Evolutionary conservation across 768 basidiomycete species (phyloP).

Genomic region (Trametes cingulata): DNA sequence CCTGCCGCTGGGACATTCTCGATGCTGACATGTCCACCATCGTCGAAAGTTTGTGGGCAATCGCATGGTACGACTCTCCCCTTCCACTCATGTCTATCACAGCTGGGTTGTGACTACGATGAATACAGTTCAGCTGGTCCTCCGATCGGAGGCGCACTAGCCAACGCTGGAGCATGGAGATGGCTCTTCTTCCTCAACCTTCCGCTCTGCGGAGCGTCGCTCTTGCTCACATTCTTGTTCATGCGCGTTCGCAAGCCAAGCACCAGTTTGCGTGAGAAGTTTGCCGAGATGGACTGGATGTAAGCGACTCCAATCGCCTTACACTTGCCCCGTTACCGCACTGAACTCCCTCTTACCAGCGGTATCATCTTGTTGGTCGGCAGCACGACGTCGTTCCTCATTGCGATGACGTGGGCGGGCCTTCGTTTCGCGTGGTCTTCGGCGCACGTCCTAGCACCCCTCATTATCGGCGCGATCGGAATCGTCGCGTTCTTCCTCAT

Average conservation of each 20-base stretch:
- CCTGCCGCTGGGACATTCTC: not conserved
- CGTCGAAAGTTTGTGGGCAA: slow-evolving; percentile 12
- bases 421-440: slow-evolving; percentile 37
- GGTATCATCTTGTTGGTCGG: slow-evolving; percentile 25
- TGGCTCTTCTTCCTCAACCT: slow-evolving; percentile 20
- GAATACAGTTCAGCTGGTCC: slow-evolving; percentile 24
- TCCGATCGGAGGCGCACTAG: slow-evolving; percentile 30
- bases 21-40: not conserved
- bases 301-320: not conserved
- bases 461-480: slow-evolving; percentile 36
- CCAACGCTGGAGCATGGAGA: not conserved
- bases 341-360: slow-evolving; percentile 14
- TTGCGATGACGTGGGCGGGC: slow-evolving; percentile 36
- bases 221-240: not conserved
- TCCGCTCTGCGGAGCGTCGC: slow-evolving; percentile 10
- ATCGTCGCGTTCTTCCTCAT: slow-evolving; percentile 34
- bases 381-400: slow-evolving; percentile 13
- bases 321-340: not conserved
- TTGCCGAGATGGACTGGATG: not conserved
- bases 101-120: no score
- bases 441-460: slow-evolving; percentile 34
- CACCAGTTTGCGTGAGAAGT: not conserved
- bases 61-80: slow-evolving; percentile 11
- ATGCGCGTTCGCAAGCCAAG: slow-evolving; percentile 25
- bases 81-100: no score